Conservation (phyloP, 2,329 filamentous ascomycete species). For the Gyromitra esculenta region DNA sequence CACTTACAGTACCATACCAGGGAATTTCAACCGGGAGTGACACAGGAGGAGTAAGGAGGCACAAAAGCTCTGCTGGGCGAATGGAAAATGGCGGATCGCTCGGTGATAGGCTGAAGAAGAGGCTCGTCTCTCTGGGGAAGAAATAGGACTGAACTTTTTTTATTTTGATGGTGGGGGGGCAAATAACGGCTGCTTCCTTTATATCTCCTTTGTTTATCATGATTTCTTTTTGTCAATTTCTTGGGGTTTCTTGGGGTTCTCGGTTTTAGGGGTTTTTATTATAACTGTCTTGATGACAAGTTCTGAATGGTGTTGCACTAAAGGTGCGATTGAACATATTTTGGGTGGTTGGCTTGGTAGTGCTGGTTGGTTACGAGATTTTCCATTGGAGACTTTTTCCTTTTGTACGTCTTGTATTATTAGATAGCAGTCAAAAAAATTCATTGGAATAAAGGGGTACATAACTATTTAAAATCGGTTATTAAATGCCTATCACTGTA, state of each 20-base stretch:
- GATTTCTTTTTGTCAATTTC: not conserved
- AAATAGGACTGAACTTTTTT: slow-evolving; percentile 22
- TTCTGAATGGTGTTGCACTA: slow-evolving; percentile 1
- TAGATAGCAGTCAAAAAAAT: slow-evolving; percentile 8
- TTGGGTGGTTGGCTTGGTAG: slow-evolving; percentile 2
- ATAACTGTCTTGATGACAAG: slow-evolving; percentile 14
- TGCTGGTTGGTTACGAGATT: not conserved
- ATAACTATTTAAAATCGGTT: not conserved
- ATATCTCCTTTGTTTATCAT: slow-evolving; percentile 15
- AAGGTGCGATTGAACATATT: slow-evolving; percentile 19
- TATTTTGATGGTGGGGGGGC: not conserved
- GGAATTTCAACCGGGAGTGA: not conserved
- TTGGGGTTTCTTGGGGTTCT: slow-evolving; percentile 19
- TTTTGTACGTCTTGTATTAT: slow-evolving; percentile 21
- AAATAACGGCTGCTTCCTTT: slow-evolving; percentile 10
- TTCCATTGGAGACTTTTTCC: not conserved
- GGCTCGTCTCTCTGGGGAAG: slow-evolving; percentile 29
- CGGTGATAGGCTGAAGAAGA: slow-evolving; percentile 45
- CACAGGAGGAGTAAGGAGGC: slow-evolving; percentile 15
- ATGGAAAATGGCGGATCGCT: slow-evolving; percentile 27
- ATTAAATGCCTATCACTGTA: not conserved
- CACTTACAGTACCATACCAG: slow-evolving; percentile 1
- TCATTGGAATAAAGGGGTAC: not conserved
- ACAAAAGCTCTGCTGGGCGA: slow-evolving; percentile 40
- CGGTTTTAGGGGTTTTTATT: slow-evolving; percentile 17